Evolutionary conservation across 257 asterid genomes (phyloP).

Genomic region (Eustoma russellianum): DNA sequence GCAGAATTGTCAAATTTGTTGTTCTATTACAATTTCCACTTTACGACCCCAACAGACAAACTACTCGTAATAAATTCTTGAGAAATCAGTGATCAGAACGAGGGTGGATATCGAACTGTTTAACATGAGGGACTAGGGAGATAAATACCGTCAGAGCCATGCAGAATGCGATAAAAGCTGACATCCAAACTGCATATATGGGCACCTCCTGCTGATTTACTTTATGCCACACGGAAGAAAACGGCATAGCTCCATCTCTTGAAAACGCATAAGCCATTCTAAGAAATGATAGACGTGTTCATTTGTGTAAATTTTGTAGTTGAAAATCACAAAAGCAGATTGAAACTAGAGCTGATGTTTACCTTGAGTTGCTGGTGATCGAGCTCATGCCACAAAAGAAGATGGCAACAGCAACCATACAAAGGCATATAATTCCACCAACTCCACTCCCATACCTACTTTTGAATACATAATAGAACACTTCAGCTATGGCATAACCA

Average conservation of each 20-base stretch:
- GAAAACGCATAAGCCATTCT: constrained; percentile 98
- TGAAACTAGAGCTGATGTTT: constrained; percentile 10
- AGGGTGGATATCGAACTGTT: neutral
- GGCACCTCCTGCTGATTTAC: constrained; percentile 89
- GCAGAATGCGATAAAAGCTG: constrained; percentile 83
- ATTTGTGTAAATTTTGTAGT: no score
- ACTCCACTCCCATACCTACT: constrained; percentile 65
- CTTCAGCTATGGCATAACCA: constrained; percentile 87
- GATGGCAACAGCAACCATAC: constrained; percentile 69
- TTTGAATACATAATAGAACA: constrained; percentile 72
- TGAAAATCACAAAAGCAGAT: neutral
- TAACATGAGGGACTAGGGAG: neutral
- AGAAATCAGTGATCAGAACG: neutral
- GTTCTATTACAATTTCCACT: no score
- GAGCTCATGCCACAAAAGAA: constrained; percentile 97
- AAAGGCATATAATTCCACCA: constrained; percentile 72
- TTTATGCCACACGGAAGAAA: constrained; percentile 73
- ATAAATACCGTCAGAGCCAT: constrained; percentile 81
- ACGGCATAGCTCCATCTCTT: constrained; percentile 98
- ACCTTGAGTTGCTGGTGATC: constrained; percentile 95
- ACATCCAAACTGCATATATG: constrained; percentile 76
- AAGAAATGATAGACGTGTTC: neutral
- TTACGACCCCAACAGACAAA: no score
- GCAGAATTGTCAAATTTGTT: no score
- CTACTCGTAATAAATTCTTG: neutral